A percentile compares a stretch with the other conserved stretches of the same genome.
Conservation (phyloP, 1,284 basidiomycete genomes). For the Apiotrichum akiyoshidainum region DNA sequence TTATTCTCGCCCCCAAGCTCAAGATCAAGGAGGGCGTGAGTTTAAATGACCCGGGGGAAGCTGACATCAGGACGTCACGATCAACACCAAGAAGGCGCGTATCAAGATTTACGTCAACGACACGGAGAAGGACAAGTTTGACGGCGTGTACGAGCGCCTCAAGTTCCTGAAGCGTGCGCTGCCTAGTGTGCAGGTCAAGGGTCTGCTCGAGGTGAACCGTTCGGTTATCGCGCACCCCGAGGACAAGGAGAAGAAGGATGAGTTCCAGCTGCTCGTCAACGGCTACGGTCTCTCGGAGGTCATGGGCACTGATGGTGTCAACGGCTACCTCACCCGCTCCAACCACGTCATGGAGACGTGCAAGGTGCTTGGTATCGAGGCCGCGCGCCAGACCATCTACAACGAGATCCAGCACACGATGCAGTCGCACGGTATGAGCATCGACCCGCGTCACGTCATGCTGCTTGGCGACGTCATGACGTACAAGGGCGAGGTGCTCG, state of each 20-base stretch:
- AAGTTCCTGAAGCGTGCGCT: conserved; percentile 78
- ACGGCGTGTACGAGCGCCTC: conserved; percentile 68
- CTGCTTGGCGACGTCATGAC: conserved; percentile 97
- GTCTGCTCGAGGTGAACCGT: conserved; percentile 76
- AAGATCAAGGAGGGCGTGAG: conserved; percentile 76
- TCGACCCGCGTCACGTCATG: conserved; percentile 99
- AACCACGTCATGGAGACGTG: conserved; percentile 98
- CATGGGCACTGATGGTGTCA: conserved; percentile 95
- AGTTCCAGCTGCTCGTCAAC: conserved; percentile 73
- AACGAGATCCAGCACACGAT: conserved; percentile 98
- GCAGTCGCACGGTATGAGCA: conserved; percentile 96
- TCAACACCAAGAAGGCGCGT: conserved; percentile 23
- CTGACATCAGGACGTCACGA: conserved; percentile 38
- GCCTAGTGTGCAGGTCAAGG: conserved; percentile 86
- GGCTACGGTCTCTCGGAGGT: conserved; percentile 97
- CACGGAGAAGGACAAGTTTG: conserved; percentile 58
- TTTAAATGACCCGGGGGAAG: neutral
- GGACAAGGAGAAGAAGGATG: conserved; percentile 66
- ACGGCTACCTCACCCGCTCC: conserved; percentile 86
- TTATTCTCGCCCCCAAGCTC: conserved; percentile 81
- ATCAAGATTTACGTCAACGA: conserved; percentile 28
- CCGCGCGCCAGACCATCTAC: conserved; percentile 89
- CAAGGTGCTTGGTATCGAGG: conserved; percentile 93
- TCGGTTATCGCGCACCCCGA: conserved; percentile 91
- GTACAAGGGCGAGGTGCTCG: conserved; percentile 98